Conservation (phyloP, 2,329 filamentous ascomycete species). For the Hypocreales sp. region DNA sequence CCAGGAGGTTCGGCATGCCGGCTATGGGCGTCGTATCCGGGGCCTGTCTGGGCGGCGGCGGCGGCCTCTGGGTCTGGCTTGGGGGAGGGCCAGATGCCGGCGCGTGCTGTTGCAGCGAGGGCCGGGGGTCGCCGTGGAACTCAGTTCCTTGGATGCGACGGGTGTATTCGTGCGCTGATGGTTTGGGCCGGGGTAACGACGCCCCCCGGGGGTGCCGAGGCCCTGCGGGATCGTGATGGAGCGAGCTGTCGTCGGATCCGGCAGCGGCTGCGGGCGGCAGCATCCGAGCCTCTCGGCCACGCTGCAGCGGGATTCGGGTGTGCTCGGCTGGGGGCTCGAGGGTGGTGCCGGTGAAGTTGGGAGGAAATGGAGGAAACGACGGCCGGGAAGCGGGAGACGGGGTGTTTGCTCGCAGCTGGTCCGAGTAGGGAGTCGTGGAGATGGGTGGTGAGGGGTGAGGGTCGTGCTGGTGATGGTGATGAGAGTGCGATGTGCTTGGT, state of each 20-base stretch:
- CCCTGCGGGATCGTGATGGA: not conserved
- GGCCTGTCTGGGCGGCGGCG: not conserved
- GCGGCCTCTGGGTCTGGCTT: not conserved
- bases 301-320: not conserved
- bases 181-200: not conserved
- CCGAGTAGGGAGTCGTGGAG: constrained; percentile 1
- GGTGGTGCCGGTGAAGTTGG: not conserved
- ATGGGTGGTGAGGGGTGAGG: constrained; percentile 3
- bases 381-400: not conserved
- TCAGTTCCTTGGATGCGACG: not conserved
- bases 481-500: constrained; percentile 4
- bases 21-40: constrained; percentile 1
- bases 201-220: not conserved
- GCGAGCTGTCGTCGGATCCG: not conserved
- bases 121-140: not conserved
- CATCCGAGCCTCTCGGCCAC: not conserved
- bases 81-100: not conserved
- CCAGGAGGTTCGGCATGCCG: constrained; percentile 13
- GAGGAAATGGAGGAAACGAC: not conserved
- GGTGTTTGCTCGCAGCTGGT: not conserved
- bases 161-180: not conserved
- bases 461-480: constrained; percentile 3
- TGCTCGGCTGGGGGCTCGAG: not conserved
- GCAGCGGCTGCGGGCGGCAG: not conserved
- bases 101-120: not conserved